Evolutionary conservation across 1,139 yeast genomes (phyloP), one percentile per base, ranked within the genome.

Genomic region (Petasospora rhodanensis): DNA sequence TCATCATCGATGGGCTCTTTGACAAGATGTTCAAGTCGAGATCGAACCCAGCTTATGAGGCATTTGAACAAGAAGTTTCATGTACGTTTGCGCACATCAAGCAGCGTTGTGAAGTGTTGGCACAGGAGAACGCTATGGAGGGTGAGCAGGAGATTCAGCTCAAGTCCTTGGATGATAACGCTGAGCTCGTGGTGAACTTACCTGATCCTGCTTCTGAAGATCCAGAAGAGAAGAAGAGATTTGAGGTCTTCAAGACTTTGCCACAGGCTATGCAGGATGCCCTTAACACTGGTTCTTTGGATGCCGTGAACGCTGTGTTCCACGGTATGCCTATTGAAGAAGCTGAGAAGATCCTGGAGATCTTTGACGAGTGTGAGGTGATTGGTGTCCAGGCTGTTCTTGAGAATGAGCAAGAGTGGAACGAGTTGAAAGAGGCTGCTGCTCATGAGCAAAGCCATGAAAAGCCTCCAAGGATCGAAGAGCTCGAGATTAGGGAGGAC

Each of bases 121-220:
- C 64, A 33, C 55, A 64, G 37, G 69, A 61, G 13, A 54, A 64
- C 35, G 68, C 59, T 12, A 62, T 55, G n/a, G 47, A 43, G 14
- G 56, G 43, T 10, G 64, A 50, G 10, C 62, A 56, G 20, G 93
- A 83, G 34, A 87, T 91, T 46, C 97, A 91, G 59, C 66, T 91
- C 51, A 83, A 85, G 51, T 78, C 96, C 0, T 73, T 89, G 34
- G 97, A 91, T 59, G 95, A 93, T 22, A 73, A 77, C 40, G 74
- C 91, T 2, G 79, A 83, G 56, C 68, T 91, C 31, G 67, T 75
- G 32, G 89, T 91, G 13, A 72, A 69, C 36, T 64, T 87, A 14
- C 98, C 98, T 4, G 62, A 66, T 43, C 63, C 66, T 38, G 59
- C 61, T 7, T 68, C 79, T 4, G 42, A 47, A 4, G 64, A 63